phyloP scores from a whole-genome alignment of 768 basidiomycete genomes.

The Russula vinacea region DNA sequence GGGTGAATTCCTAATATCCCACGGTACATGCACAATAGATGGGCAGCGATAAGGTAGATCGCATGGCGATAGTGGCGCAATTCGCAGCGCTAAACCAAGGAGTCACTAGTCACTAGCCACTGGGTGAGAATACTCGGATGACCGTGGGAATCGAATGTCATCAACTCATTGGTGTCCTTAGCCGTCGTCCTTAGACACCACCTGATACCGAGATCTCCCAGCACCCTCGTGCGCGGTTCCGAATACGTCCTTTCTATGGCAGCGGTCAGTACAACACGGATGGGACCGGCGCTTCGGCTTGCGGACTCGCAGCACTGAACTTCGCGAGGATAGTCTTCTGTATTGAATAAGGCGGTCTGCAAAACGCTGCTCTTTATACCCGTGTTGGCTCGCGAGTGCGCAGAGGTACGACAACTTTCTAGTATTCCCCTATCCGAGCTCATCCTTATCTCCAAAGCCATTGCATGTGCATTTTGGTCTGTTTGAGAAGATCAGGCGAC shows the following conservation, averaged over 20 bases:
- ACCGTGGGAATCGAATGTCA: too few relatives aligned
- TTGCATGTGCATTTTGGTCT: constrained; percentile 55
- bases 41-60: too few relatives aligned
- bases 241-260: constrained; percentile 44
- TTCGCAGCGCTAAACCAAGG: too few relatives aligned
- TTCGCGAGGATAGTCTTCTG: constrained; percentile 53
- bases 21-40: too few relatives aligned
- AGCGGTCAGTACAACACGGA: constrained; percentile 51
- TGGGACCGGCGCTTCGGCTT: constrained; percentile 49
- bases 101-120: too few relatives aligned
- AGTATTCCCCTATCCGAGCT: not conserved
- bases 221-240: constrained; percentile 31
- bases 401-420: constrained; percentile 43
- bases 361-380: constrained; percentile 36
- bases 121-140: too few relatives aligned
- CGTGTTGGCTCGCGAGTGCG: constrained; percentile 37
- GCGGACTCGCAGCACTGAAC: constrained; percentile 66
- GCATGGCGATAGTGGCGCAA: too few relatives aligned
- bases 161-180: too few relatives aligned
- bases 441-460: constrained; percentile 31
- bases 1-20: too few relatives aligned
- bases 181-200: too few relatives aligned
- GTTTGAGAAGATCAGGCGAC: constrained; percentile 44
- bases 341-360: constrained; percentile 36
- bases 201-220: not conserved